Conservation (phyloP, 805 yeast genomes). For the Yarrowia bubula region DNA sequence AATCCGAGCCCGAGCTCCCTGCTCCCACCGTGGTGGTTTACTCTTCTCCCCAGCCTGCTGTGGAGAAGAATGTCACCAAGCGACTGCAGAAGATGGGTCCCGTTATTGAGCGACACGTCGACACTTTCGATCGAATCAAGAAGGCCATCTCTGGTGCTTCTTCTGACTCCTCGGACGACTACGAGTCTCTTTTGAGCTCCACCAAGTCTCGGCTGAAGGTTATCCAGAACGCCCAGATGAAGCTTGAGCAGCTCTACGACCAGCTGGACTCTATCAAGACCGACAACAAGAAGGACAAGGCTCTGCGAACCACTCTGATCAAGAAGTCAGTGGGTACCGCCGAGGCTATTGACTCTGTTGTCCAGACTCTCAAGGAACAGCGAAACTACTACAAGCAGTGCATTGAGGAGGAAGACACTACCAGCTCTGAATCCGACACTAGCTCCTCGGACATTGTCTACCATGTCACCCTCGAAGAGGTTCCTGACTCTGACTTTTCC, state of each 20-base stretch:
- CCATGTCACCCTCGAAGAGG: constrained; percentile 27
- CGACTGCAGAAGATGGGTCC: constrained; percentile 8
- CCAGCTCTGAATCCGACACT: constrained; percentile 4
- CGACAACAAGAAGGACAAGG: constrained; percentile 8
- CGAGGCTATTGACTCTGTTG: constrained; percentile 20
- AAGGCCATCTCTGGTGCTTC: background rate
- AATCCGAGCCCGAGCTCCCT: constrained; percentile 23
- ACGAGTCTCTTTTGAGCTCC: constrained; percentile 29
- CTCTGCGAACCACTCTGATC: constrained; percentile 14
- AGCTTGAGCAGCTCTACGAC: constrained; percentile 34
- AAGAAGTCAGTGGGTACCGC: constrained; percentile 24
- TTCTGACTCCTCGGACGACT: constrained; percentile 29
- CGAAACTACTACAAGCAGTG: constrained; percentile 22
- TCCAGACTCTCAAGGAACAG: constrained; percentile 6
- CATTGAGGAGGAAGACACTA: background rate
- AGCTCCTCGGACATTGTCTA: constrained; percentile 22
- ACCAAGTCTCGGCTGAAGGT: constrained; percentile 34
- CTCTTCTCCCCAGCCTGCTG: constrained; percentile 19
- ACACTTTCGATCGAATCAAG: constrained; percentile 12
- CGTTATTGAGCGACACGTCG: constrained; percentile 16
- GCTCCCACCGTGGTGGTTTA: constrained; percentile 23
- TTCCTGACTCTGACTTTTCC: constrained; percentile 14
- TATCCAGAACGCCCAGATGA: constrained; percentile 34
- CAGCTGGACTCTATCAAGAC: constrained; percentile 31
- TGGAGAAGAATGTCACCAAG: constrained; percentile 21